Evolutionary conservation across 2,329 filamentous ascomycete genomes (phyloP), one percentile per base, ranked within the genome.

Genomic region (Phialophora tarda): DNA sequence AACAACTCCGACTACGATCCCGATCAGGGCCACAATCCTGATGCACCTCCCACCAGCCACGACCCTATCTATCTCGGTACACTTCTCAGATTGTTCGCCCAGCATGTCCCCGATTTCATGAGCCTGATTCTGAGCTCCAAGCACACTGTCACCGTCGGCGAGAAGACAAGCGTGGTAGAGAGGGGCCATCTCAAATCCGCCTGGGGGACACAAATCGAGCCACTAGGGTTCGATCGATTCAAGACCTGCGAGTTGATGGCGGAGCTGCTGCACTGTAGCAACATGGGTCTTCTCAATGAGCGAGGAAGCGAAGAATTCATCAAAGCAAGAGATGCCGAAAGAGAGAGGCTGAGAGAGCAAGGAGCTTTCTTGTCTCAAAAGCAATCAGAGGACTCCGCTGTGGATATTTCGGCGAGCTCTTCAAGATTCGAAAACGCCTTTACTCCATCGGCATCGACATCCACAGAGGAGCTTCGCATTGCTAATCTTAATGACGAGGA

Each of bases 241-340:
- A 99, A 99, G 83, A 98, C 95, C 0, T 99, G 95, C 78, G 95
- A 99, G 79, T 84, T 99, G 66, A 98, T 99, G 95, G 95, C 95
- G 0, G 95, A 99, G 78, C 83, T 99, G 53, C 81, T 99, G 47
- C 95, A 99, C 78, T 99, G 95, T 79, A 98, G 94, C 77, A 99
- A 99, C 77, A 99, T 99, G 95, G 93, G 91, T 5, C 82, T 99
- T 41, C 82, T 99, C 71, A 99, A 99, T 75, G 93, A 98, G 76
- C 83, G 88, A 10, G 95, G 94, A 34, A 93, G 93, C 11, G 93
- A 99, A 76, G 89, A 92, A 71, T 88, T 97, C 70, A 92, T 98
- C 66, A 88, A 85, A 67, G 84, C 87, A 50, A 86, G 95, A 67
- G 93, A 99, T 75, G 80, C 84, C 11, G 93, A 97, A 76, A 88